phyloP scores from a whole-genome alignment of 2,329 filamentous ascomycete species.

The Monilinia polystroma region DNA sequence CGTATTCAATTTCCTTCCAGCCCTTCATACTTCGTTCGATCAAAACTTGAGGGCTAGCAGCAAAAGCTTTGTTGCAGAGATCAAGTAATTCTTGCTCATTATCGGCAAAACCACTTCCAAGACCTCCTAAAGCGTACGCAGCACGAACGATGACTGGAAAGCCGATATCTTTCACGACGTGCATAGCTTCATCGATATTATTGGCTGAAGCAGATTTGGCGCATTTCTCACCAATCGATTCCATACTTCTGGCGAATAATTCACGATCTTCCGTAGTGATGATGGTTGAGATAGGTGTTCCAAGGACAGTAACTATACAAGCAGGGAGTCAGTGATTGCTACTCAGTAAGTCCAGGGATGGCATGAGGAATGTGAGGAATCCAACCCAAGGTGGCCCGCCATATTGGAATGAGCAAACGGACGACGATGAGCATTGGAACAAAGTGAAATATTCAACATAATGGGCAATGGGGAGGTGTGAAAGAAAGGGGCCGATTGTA shows the following conservation, averaged over 20 bases:
- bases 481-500: not conserved
- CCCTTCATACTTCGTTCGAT: conserved; percentile 99
- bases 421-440: not conserved
- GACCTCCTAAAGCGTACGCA: conserved; percentile 91
- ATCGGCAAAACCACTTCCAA: conserved; percentile 94
- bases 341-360: not conserved
- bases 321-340: not conserved
- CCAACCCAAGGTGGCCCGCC: not conserved
- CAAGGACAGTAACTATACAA: conserved; percentile 65
- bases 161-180: conserved; percentile 80
- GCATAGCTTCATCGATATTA: conserved; percentile 87
- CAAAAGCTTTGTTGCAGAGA: conserved; percentile 87
- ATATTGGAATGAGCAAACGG: not conserved
- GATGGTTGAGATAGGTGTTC: conserved; percentile 74
- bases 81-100: conserved; percentile 92
- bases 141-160: conserved; percentile 98
- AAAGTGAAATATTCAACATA: not conserved
- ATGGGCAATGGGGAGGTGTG: not conserved
- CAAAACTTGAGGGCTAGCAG: conserved; percentile 91
- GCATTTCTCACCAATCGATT: conserved; percentile 97
- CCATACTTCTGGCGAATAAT: conserved; percentile 89
- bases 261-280: conserved; percentile 96
- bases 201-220: conserved; percentile 92
- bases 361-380: not conserved
- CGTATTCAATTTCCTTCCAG: conserved; percentile 99